Conservation (phyloP, 1,284 basidiomycete species). For the Anthracocystis setariae region DNA sequence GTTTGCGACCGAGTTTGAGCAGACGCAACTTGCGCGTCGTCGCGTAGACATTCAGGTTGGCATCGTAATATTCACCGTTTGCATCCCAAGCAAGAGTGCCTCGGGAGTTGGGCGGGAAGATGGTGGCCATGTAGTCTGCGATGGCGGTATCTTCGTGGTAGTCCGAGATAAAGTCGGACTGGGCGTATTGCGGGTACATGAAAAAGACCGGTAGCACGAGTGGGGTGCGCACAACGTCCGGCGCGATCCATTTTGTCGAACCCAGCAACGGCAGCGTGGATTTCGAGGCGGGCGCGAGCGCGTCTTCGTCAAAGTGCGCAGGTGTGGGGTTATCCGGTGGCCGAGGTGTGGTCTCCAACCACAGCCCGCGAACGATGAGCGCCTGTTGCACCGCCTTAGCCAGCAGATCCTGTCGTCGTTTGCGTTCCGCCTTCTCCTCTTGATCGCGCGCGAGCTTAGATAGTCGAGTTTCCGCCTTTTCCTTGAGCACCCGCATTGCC, state of each 20-base stretch:
- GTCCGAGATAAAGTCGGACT: slow-evolving; percentile 85
- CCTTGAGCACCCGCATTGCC: slow-evolving; percentile 47
- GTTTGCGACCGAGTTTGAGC: slow-evolving; percentile 87
- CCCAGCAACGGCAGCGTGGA: slow-evolving; percentile 45
- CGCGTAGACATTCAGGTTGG: slow-evolving; percentile 81
- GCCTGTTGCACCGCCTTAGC: slow-evolving; percentile 72
- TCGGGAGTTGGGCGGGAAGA: slow-evolving; percentile 78
- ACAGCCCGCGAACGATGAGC: slow-evolving; percentile 72
- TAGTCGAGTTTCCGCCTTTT: slow-evolving; percentile 36
- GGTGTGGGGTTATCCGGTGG: slow-evolving; percentile 74
- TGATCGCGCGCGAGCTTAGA: slow-evolving; percentile 71
- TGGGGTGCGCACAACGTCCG: slow-evolving; percentile 71
- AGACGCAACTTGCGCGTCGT: slow-evolving; percentile 80
- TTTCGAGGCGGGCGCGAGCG: slow-evolving; percentile 55
- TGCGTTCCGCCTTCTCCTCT: slow-evolving; percentile 72
- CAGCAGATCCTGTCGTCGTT: slow-evolving; percentile 71
- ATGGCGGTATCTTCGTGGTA: slow-evolving; percentile 89
- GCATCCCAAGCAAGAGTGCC: slow-evolving; percentile 80
- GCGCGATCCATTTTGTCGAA: slow-evolving; percentile 47
- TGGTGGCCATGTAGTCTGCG: slow-evolving; percentile 78
- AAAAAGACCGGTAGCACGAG: slow-evolving; percentile 89
- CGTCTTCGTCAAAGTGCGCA: slow-evolving; percentile 70
- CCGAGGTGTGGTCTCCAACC: slow-evolving; percentile 49
- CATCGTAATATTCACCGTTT: slow-evolving; percentile 77
- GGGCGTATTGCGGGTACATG: slow-evolving; percentile 88